Evolutionary conservation across 345 rosid genomes (phyloP).

Genomic region (Citrus reticulata): DNA sequence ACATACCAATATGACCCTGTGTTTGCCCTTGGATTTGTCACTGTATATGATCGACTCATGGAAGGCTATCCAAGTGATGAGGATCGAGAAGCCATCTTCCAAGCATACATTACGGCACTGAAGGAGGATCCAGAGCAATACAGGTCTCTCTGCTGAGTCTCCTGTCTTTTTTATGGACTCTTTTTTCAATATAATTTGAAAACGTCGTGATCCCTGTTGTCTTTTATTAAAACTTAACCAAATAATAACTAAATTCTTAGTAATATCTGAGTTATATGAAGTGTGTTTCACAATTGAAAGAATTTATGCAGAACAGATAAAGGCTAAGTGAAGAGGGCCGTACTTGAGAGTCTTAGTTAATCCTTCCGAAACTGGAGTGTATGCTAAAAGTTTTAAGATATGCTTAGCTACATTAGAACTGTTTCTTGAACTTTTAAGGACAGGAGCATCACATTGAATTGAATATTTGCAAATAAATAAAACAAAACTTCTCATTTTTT

Average conservation of each 20-base stretch:
- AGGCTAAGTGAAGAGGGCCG: neutral
- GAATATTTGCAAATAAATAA: neutral
- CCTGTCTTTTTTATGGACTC: neutral
- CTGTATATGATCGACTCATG: slow-evolving; percentile 96
- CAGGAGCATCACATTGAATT: neutral
- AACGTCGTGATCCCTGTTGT: neutral
- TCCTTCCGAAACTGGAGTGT: neutral
- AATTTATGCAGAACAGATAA: neutral
- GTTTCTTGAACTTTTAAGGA: neutral
- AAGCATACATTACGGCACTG: slow-evolving; percentile 76
- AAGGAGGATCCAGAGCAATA: slow-evolving; percentile 88
- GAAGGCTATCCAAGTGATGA: slow-evolving; percentile 94
- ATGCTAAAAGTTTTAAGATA: neutral
- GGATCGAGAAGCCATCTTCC: slow-evolving; percentile 82
- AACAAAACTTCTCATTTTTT: neutral
- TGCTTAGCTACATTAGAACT: neutral
- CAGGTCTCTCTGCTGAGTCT: slow-evolving; percentile 43
- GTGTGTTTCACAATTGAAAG: neutral
- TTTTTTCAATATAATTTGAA: neutral
- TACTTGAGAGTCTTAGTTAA: neutral
- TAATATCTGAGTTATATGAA: neutral
- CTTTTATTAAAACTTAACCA: neutral
- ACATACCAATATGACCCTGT: slow-evolving; percentile 77
- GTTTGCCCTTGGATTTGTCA: slow-evolving; percentile 95
- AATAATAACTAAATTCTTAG: neutral